Evolutionary conservation across 2,329 filamentous ascomycete genomes (phyloP).

Genomic region (Lasiodiplodia hormozganensis): DNA sequence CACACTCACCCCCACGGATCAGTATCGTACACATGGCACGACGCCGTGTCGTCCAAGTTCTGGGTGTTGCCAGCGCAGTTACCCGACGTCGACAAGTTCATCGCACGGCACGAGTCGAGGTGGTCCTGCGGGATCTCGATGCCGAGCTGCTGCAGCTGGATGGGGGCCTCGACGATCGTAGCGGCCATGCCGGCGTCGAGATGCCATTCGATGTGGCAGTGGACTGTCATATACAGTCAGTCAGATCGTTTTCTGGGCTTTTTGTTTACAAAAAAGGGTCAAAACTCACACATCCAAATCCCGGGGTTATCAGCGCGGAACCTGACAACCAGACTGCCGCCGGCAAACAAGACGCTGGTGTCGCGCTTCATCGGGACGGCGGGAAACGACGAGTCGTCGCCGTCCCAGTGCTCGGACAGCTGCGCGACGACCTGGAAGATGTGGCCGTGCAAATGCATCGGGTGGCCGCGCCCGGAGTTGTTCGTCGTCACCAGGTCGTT

Average conservation of each 20-base stretch:
- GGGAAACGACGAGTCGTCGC: conserved; percentile 57
- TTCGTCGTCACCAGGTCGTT: conserved; percentile 30
- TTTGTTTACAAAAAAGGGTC: too few relatives aligned
- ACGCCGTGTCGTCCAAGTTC: not conserved
- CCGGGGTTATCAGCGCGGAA: conserved; percentile 68
- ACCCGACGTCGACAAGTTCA: conserved; percentile 21
- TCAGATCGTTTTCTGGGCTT: too few relatives aligned
- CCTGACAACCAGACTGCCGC: conserved; percentile 70
- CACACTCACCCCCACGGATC: conserved; percentile 13
- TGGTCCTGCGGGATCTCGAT: conserved; percentile 4
- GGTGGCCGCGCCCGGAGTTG: conserved; percentile 40
- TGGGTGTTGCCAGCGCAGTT: conserved; percentile 26
- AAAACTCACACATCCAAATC: conserved; percentile 49
- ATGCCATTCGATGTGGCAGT: conserved; percentile 74
- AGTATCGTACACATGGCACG: not conserved
- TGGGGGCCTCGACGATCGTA: conserved; percentile 41
- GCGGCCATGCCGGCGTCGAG: conserved; percentile 41
- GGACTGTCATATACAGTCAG: conserved; percentile 63
- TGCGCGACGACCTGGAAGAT: conserved; percentile 72
- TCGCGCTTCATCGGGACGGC: conserved; percentile 71
- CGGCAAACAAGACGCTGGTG: conserved; percentile 67
- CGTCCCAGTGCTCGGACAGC: conserved; percentile 44
- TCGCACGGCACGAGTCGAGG: conserved; percentile 1
- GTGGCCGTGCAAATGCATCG: conserved; percentile 60
- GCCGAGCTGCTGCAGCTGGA: conserved; percentile 31